These are phyloP conservation scores for Wallacemonas collosoma DNA, from an alignment of 208 protist species.

Conservation along the genomic window DNA sequence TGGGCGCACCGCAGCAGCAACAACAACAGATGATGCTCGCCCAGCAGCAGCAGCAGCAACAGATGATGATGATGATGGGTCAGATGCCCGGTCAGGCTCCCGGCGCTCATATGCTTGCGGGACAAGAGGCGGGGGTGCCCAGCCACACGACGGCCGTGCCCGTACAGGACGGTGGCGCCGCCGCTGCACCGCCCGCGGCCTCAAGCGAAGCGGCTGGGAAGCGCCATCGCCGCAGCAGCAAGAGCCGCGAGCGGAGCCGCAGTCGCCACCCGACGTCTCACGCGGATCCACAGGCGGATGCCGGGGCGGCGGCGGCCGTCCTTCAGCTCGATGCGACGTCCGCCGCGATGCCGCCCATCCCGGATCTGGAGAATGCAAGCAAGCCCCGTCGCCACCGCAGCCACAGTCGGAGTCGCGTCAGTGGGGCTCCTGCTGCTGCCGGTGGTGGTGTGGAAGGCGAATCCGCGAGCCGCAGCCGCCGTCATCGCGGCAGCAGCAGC, in stretches of 20 bases:
- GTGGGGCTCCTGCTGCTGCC: neutral
- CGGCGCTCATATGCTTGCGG: neutral
- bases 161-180: neutral
- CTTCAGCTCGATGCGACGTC: neutral
- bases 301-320: neutral
- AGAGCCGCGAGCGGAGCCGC: conserved; percentile 31
- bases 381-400: conserved; percentile 17
- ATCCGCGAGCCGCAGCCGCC: conserved; percentile 10
- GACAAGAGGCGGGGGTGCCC: too few relatives aligned
- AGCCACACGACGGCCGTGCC: conserved; percentile 1
- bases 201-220: conserved; percentile 1
- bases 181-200: conserved; percentile 3
- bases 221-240: conserved; percentile 21
- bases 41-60: too few relatives aligned
- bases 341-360: neutral
- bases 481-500: conserved; percentile 16
- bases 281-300: conserved; percentile 10
- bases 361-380: neutral
- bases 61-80: conserved; percentile 30
- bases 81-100: neutral
- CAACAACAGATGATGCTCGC: neutral
- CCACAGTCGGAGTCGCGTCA: conserved; percentile 1
- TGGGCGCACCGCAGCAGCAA: neutral
- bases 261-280: conserved; percentile 24
- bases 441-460: neutral